These are phyloP conservation scores for Diplosphaera chodatii DNA, from an alignment of 139 green algal genomes.

Conservation along the genomic window DNA sequence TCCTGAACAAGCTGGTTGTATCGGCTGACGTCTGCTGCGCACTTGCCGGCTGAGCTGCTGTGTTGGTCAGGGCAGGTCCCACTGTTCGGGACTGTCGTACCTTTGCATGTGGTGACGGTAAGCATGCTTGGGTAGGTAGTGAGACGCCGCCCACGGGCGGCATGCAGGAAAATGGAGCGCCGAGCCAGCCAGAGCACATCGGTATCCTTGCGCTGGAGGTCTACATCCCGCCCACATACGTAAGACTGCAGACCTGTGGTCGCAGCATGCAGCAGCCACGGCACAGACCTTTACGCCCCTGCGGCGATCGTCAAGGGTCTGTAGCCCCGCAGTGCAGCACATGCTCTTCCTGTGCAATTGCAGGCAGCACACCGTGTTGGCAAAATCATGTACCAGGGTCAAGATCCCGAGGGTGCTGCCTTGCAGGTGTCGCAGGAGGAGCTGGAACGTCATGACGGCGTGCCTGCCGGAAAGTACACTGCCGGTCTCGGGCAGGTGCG, in stretches of 20 bases:
- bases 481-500: conserved; percentile 69
- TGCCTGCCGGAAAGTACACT: conserved; percentile 77
- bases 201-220: conserved; percentile 63
- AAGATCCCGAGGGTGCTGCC: not conserved
- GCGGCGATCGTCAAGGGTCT: too few relatives aligned
- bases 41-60: too few relatives aligned
- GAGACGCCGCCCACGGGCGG: not conserved
- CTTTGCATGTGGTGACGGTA: too few relatives aligned
- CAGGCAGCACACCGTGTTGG: not conserved
- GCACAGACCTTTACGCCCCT: too few relatives aligned
- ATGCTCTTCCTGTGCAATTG: too few relatives aligned
- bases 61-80: too few relatives aligned
- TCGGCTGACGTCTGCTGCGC: too few relatives aligned
- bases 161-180: not conserved
- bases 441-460: conserved; percentile 65
- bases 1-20: too few relatives aligned
- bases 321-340: too few relatives aligned
- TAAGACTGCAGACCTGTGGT: conserved; percentile 17
- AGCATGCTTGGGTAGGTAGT: too few relatives aligned
- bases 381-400: not conserved
- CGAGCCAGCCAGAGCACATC: conserved; percentile 29
- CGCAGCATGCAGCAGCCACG: too few relatives aligned
- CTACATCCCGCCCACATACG: conserved; percentile 58
- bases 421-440: conserved; percentile 49
- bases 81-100: too few relatives aligned